A percentile compares a stretch with the other conserved stretches of the same genome.
These are phyloP conservation scores for Sugiyamaella sp. DNA, from an alignment of 1,139 yeast species.

Conservation along the genomic window DNA sequence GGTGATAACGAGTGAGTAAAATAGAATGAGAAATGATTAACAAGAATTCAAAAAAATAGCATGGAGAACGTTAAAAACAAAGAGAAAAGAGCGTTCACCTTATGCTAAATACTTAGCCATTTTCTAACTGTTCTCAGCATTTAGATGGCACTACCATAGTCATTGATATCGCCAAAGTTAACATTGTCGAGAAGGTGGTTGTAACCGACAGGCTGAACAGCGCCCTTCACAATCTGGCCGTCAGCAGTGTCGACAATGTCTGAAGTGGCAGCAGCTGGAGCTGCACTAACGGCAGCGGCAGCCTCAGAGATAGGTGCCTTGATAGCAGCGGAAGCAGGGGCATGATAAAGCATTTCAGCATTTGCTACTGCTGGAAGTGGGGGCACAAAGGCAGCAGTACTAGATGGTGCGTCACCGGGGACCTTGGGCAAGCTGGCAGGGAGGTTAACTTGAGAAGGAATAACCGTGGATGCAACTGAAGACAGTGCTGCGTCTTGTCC, in stretches of 20 bases:
- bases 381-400: conserved; percentile 10
- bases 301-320: neutral
- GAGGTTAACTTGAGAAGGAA: conserved; percentile 6
- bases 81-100: neutral
- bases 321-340: neutral
- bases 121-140: neutral
- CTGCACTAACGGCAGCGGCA: neutral
- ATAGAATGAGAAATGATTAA: neutral
- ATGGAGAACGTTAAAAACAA: conserved; percentile 18
- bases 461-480: conserved; percentile 12
- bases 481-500: neutral
- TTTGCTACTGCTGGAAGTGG: conserved; percentile 9
- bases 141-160: conserved; percentile 17
- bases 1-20: conserved; percentile 6
- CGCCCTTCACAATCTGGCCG: conserved; percentile 8
- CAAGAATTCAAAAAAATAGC: neutral
- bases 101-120: neutral
- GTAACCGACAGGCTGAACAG: conserved; percentile 3
- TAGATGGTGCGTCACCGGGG: conserved; percentile 10
- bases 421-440: conserved; percentile 12
- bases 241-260: conserved; percentile 12
- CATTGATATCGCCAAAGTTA: conserved; percentile 21
- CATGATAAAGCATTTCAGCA: conserved; percentile 6
- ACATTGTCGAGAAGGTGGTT: conserved; percentile 12
- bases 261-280: conserved; percentile 4